Evolutionary conservation across 495 filamentous ascomycete genomes (phyloP).

Genomic region (Lophiostoma macrostomum): DNA sequence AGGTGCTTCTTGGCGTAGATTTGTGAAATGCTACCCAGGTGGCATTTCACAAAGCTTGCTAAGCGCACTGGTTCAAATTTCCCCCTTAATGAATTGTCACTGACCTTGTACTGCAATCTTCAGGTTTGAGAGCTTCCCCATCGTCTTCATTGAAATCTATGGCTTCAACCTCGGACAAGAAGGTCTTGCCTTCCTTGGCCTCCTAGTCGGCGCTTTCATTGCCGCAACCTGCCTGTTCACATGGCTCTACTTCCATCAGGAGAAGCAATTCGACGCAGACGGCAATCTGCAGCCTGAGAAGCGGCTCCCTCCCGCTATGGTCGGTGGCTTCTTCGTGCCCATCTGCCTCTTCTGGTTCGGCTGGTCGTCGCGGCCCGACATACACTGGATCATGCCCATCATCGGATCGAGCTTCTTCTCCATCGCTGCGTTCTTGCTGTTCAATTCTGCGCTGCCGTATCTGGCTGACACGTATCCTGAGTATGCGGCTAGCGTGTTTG

Average conservation of each 20-base stretch:
- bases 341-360: constrained; percentile 53
- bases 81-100: not conserved
- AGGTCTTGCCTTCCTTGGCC: constrained; percentile 52
- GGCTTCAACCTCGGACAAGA: constrained; percentile 47
- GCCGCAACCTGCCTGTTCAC: constrained; percentile 48
- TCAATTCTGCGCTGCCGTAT: constrained; percentile 48
- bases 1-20: no score
- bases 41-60: no score
- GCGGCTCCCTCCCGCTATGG: constrained; percentile 45
- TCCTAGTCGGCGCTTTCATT: constrained; percentile 46
- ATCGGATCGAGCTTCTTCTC: constrained; percentile 54
- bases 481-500: constrained; percentile 49
- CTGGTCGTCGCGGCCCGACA: constrained; percentile 42
- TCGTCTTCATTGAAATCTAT: constrained; percentile 51
- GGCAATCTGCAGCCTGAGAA: constrained; percentile 47
- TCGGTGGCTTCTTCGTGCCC: constrained; percentile 47
- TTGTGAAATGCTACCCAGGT: no score
- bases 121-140: constrained; percentile 57
- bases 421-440: constrained; percentile 55
- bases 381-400: constrained; percentile 56
- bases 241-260: constrained; percentile 44
- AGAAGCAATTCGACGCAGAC: constrained; percentile 43
- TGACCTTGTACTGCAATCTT: not conserved
- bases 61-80: no score
- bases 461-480: constrained; percentile 39